Evolutionary conservation across 2,329 filamentous ascomycete genomes (phyloP).

Genomic region (Acrodontium crateriforme): DNA sequence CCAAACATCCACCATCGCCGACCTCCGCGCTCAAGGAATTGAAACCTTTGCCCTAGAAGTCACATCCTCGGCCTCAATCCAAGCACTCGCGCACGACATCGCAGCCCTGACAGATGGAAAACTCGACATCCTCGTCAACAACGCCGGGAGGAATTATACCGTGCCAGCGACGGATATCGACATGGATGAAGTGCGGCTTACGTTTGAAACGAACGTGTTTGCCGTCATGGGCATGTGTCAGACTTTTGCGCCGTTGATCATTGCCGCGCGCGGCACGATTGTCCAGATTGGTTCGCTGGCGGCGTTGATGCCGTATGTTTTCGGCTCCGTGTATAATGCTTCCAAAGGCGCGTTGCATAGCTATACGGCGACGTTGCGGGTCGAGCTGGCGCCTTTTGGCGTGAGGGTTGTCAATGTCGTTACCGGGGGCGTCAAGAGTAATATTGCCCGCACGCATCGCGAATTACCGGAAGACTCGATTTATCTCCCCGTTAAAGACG

Average conservation of each 20-base stretch:
- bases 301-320: slow-evolving; percentile 21
- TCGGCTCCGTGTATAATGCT: slow-evolving; percentile 39
- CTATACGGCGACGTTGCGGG: slow-evolving; percentile 43
- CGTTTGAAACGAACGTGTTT: slow-evolving; percentile 44
- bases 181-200: slow-evolving; percentile 30
- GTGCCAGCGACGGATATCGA: slow-evolving; percentile 41
- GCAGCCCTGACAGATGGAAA: slow-evolving; percentile 23
- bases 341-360: slow-evolving; percentile 46
- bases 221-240: slow-evolving; percentile 44
- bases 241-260: slow-evolving; percentile 41
- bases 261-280: slow-evolving; percentile 30
- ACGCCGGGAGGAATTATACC: slow-evolving; percentile 42
- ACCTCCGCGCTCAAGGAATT: slow-evolving; percentile 37
- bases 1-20: slow-evolving; percentile 33
- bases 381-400: slow-evolving; percentile 41
- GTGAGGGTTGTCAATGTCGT: slow-evolving; percentile 36
- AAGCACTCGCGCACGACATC: slow-evolving; percentile 33
- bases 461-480: slow-evolving; percentile 34
- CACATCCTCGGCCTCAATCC: slow-evolving; percentile 35
- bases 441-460: slow-evolving; percentile 41
- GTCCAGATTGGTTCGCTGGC: slow-evolving; percentile 18
- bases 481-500: slow-evolving; percentile 37
- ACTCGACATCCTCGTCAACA: slow-evolving; percentile 37
- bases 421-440: slow-evolving; percentile 47
- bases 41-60: slow-evolving; percentile 43